A percentile compares a stretch with the other conserved stretches of the same genome.
Evolutionary conservation across 805 yeast genomes (phyloP).

Genomic region (Metschnikowia henanensis): DNA sequence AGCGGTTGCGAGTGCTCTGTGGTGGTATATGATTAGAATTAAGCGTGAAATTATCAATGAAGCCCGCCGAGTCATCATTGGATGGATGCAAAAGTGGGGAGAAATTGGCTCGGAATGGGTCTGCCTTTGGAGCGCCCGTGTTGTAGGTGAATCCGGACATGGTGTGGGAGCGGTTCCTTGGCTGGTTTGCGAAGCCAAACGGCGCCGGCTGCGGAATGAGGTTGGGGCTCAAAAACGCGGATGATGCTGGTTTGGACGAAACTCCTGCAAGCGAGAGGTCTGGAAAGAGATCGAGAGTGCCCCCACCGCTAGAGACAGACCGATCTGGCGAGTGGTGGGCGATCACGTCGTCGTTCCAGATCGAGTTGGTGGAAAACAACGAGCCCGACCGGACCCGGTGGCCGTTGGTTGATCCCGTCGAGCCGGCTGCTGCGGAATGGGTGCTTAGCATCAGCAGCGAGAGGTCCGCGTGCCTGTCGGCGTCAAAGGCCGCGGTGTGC

Average conservation of each 20-base stretch:
- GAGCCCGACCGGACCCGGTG: slow-evolving; percentile 57
- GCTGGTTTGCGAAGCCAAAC: slow-evolving; percentile 10
- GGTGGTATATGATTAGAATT: slow-evolving; percentile 18
- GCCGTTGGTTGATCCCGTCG: slow-evolving; percentile 8
- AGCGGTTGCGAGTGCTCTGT: slow-evolving; percentile 30
- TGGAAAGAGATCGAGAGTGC: slow-evolving; percentile 14
- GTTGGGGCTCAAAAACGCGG: slow-evolving; percentile 22
- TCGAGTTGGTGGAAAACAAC: slow-evolving; percentile 48
- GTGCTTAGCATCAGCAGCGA: slow-evolving; percentile 19
- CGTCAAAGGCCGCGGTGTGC: not conserved
- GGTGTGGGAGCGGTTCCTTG: slow-evolving; percentile 49
- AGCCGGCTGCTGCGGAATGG: slow-evolving; percentile 9
- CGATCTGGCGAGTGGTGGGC: slow-evolving; percentile 18
- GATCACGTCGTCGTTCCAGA: slow-evolving; percentile 54
- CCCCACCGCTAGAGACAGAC: slow-evolving; percentile 12
- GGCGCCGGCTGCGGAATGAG: slow-evolving; percentile 20
- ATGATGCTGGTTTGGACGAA: slow-evolving; percentile 11
- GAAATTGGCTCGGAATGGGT: slow-evolving; percentile 19
- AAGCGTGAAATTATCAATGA: slow-evolving; percentile 34
- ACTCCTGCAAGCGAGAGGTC: slow-evolving; percentile 6
- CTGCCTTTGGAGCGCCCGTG: slow-evolving; percentile 14
- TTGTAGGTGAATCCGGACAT: slow-evolving; percentile 40
- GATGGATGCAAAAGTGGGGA: slow-evolving; percentile 26
- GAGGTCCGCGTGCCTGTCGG: slow-evolving; percentile 3
- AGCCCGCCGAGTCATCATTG: slow-evolving; percentile 27